Conservation (phyloP, 2,329 filamentous ascomycete species). For the Cadophora malorum region DNA sequence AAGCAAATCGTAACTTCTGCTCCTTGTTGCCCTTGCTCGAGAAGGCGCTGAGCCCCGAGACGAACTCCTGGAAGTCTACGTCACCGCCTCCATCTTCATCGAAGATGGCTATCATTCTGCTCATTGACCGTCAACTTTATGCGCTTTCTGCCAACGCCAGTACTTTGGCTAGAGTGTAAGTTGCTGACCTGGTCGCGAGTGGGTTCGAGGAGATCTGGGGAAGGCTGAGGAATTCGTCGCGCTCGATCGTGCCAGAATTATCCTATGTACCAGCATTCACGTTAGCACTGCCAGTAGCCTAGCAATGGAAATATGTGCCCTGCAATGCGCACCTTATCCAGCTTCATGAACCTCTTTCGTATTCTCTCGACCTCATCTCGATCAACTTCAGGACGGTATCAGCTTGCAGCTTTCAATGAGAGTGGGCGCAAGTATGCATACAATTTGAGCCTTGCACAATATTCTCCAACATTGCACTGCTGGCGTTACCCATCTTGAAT, state of each 20-base stretch:
- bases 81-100: constrained; percentile 98
- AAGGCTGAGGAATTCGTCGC: constrained; percentile 95
- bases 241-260: constrained; percentile 97
- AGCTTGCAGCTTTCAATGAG: constrained; percentile 13
- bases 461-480: constrained; percentile 83
- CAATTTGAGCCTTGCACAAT: constrained; percentile 98
- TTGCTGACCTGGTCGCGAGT: constrained; percentile 80
- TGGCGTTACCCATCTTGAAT: constrained; percentile 69
- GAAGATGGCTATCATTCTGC: constrained; percentile 97
- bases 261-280: constrained; percentile 63
- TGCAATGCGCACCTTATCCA: constrained; percentile 79
- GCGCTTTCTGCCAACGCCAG: constrained; percentile 3
- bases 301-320: constrained; percentile 7
- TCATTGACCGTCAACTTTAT: not conserved
- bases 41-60: constrained; percentile 93
- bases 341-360: constrained; percentile 98
- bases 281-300: constrained; percentile 5
- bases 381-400: constrained; percentile 70
- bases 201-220: constrained; percentile 98
- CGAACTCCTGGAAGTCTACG: constrained; percentile 99
- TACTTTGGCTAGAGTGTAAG: not conserved
- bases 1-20: constrained; percentile 96
- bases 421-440: constrained; percentile 51
- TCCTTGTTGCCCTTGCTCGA: constrained; percentile 98
- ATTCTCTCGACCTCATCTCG: constrained; percentile 95